Conservation (phyloP, 306 rosid genomes). For the Pueraria montana region DNA sequence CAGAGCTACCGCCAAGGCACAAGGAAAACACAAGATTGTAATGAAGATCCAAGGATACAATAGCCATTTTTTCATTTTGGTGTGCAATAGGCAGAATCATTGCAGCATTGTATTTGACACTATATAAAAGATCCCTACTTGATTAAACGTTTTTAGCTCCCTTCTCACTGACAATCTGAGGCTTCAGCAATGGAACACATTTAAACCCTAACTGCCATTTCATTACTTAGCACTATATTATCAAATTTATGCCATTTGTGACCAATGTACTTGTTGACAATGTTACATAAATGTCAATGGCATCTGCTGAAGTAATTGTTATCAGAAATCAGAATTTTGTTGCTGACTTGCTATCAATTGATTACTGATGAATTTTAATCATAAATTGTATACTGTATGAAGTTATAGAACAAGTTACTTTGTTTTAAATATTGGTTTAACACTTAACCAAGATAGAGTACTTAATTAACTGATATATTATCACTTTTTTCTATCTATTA, state of each 20-base stretch:
- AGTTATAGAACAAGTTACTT: neutral
- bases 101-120: slow-evolving; percentile 1
- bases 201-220: neutral
- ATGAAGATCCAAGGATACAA: slow-evolving; percentile 35
- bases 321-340: neutral
- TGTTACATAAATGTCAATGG: neutral
- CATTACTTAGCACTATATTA: too few relatives aligned
- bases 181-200: slow-evolving; percentile 7
- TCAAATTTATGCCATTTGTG: too few relatives aligned
- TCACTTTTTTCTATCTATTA: neutral
- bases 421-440: neutral
- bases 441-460: neutral
- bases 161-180: neutral
- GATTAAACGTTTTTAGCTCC: neutral
- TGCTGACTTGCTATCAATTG: neutral
- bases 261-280: too few relatives aligned
- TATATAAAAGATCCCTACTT: neutral
- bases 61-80: neutral
- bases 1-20: slow-evolving; percentile 60
- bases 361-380: neutral
- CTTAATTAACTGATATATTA: neutral
- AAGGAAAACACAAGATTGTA: slow-evolving; percentile 53
- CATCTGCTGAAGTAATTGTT: neutral
- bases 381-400: neutral
- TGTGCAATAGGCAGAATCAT: slow-evolving; percentile 10